phyloP scores from a whole-genome alignment of 129 eudicot species.

The Arctium minus region DNA sequence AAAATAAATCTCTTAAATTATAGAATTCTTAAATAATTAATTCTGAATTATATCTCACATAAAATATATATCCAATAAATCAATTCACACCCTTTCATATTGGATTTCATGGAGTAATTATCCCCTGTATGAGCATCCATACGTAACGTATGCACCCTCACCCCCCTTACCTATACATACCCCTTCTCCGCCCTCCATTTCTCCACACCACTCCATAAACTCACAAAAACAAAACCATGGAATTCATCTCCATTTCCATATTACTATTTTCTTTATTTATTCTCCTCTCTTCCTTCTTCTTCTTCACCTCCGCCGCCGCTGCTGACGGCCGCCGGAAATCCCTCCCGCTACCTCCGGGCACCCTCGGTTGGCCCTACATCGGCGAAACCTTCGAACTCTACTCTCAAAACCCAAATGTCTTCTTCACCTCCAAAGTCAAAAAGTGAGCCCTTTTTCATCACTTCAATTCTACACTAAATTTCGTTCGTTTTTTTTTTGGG shows the following conservation, averaged over 20 bases:
- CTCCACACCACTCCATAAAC: conserved; percentile 32
- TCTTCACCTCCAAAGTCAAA: conserved; percentile 44
- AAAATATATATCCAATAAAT: neutral
- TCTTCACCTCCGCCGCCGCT: conserved; percentile 2
- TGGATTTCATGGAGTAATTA: conserved; percentile 6
- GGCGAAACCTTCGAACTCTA: conserved; percentile 49
- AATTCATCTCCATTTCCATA: conserved; percentile 26
- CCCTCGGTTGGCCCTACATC: conserved; percentile 47
- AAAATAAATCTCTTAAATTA: no score
- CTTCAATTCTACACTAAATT: neutral
- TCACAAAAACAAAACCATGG: conserved; percentile 44
- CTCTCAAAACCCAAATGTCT: conserved; percentile 43
- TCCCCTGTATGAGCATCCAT: conserved; percentile 2
- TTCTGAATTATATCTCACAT: neutral
- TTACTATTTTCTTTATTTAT: conserved; percentile 23
- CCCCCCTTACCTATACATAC: conserved; percentile 48
- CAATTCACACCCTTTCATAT: neutral
- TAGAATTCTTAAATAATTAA: no score
- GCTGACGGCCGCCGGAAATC: conserved; percentile 12
- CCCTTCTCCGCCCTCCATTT: conserved; percentile 26
- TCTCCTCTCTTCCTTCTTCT: neutral
- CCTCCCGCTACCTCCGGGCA: conserved; percentile 49
- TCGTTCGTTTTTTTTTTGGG: neutral
- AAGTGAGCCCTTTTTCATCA: conserved; percentile 23
- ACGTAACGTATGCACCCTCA: neutral